A percentile compares a stretch with the other conserved stretches of the same genome.
These are phyloP conservation scores for Colletotrichum viniferum DNA, from an alignment of 2,329 filamentous ascomycete species.

Conservation along the genomic window DNA sequence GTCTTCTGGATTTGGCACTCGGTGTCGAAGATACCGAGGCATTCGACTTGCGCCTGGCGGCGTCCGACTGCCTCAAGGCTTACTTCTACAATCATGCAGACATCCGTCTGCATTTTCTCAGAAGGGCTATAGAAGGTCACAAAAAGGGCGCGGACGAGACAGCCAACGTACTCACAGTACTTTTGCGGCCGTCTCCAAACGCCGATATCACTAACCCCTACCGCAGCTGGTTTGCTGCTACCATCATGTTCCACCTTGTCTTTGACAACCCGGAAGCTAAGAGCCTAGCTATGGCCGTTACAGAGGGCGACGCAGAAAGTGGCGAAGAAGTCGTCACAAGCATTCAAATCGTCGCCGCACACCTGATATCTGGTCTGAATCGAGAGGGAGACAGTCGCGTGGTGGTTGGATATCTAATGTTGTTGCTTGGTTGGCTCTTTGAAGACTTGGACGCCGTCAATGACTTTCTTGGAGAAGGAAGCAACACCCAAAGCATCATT, in stretches of 20 bases:
- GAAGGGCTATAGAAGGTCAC: conserved; percentile 88
- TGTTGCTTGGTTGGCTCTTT: conserved; percentile 88
- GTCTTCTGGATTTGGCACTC: conserved; percentile 81
- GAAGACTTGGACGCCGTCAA: conserved; percentile 92
- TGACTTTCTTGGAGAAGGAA: conserved; percentile 90
- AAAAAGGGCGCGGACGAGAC: conserved; percentile 77
- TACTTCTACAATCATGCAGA: conserved; percentile 85
- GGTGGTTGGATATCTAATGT: conserved; percentile 84
- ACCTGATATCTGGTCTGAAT: conserved; percentile 81
- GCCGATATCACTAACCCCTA: conserved; percentile 79
- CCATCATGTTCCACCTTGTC: conserved; percentile 84
- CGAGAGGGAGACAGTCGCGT: conserved; percentile 79
- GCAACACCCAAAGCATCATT: conserved; percentile 85
- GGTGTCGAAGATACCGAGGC: conserved; percentile 68
- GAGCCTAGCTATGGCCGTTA: conserved; percentile 77
- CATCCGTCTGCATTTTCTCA: conserved; percentile 84
- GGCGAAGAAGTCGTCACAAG: conserved; percentile 96
- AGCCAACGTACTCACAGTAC: conserved; percentile 84
- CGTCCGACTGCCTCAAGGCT: conserved; percentile 89
- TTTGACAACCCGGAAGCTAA: conserved; percentile 83
- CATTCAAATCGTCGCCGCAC: conserved; percentile 85
- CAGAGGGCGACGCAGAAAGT: conserved; percentile 84
- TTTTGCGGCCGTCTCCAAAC: conserved; percentile 70
- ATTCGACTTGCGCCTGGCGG: conserved; percentile 82
- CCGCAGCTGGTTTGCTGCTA: conserved; percentile 86